Conservation (phyloP, 2,329 filamentous ascomycete genomes). For the Pestalotiopsis sp. region DNA sequence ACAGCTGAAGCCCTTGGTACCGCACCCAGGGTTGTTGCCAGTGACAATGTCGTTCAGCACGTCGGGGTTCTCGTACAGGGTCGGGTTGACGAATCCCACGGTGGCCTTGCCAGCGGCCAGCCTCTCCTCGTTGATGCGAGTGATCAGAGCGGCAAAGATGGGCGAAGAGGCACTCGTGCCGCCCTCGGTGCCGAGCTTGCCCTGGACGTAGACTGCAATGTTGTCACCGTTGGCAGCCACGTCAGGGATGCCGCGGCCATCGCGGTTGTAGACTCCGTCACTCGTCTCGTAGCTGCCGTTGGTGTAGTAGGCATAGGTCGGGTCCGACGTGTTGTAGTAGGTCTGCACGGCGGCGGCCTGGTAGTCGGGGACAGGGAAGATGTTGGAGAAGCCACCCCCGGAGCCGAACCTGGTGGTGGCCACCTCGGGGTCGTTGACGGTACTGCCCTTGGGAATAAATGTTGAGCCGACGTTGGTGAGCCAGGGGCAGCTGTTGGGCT, state of each 20-base stretch:
- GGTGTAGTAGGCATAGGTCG: constrained; percentile 16
- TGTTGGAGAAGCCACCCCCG: constrained; percentile 46
- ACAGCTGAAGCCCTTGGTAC: constrained; percentile 1
- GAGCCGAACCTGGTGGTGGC: constrained; percentile 29
- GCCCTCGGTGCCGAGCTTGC: constrained; percentile 36
- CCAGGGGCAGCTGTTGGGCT: constrained; percentile 50
- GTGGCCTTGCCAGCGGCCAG: neutral
- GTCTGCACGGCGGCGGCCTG: constrained; percentile 39
- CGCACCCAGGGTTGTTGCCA: constrained; percentile 6
- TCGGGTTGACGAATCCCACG: constrained; percentile 1
- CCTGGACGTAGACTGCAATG: constrained; percentile 28
- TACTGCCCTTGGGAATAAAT: constrained; percentile 9
- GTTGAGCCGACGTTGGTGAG: constrained; percentile 46
- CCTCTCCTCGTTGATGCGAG: constrained; percentile 59
- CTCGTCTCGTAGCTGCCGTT: constrained; percentile 34
- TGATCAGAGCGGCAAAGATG: constrained; percentile 58
- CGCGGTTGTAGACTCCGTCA: constrained; percentile 34
- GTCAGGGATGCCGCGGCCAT: constrained; percentile 40
- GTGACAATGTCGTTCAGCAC: constrained; percentile 9
- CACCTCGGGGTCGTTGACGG: constrained; percentile 20
- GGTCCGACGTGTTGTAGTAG: constrained; percentile 36
- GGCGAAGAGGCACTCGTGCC: constrained; percentile 61
- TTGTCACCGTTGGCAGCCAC: constrained; percentile 44
- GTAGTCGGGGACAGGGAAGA: constrained; percentile 42
- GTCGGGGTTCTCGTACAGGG: constrained; percentile 1